These are phyloP conservation scores for Penicillium taxi DNA, from an alignment of 495 filamentous ascomycete genomes.

Conservation along the genomic window DNA sequence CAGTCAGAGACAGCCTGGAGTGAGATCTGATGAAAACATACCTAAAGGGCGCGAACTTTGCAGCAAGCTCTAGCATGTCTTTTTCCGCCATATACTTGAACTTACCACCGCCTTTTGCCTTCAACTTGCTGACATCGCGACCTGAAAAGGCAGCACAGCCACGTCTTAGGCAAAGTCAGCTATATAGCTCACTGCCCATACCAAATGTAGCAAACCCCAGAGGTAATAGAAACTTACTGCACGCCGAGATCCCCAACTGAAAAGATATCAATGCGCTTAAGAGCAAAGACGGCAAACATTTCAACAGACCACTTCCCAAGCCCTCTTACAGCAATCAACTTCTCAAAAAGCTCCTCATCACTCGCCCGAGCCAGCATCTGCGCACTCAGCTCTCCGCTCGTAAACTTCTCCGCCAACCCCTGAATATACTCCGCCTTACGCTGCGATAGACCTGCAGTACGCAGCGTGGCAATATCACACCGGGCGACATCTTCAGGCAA, in stretches of 20 bases:
- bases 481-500: constrained; percentile 61
- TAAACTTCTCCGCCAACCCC: constrained; percentile 77
- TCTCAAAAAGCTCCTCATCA: constrained; percentile 79
- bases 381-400: constrained; percentile 61
- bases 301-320: constrained; percentile 88
- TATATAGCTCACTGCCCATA: not conserved
- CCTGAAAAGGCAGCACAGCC: constrained; percentile 88
- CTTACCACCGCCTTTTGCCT: constrained; percentile 74
- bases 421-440: constrained; percentile 92
- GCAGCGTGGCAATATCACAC: constrained; percentile 53
- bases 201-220: not conserved
- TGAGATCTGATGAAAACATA: constrained; percentile 26
- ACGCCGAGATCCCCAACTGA: constrained; percentile 89
- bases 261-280: constrained; percentile 92
- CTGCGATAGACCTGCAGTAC: constrained; percentile 79
- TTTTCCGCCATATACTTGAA: constrained; percentile 95
- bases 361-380: constrained; percentile 64
- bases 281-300: constrained; percentile 90
- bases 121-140: constrained; percentile 72
- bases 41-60: constrained; percentile 78
- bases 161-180: constrained; percentile 37
- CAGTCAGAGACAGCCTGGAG: constrained; percentile 4
- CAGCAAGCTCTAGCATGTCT: constrained; percentile 80
- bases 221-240: constrained; percentile 48
- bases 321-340: constrained; percentile 76